phyloP scores from a whole-genome alignment of 768 basidiomycete species.

The Termitomyces sp. region DNA sequence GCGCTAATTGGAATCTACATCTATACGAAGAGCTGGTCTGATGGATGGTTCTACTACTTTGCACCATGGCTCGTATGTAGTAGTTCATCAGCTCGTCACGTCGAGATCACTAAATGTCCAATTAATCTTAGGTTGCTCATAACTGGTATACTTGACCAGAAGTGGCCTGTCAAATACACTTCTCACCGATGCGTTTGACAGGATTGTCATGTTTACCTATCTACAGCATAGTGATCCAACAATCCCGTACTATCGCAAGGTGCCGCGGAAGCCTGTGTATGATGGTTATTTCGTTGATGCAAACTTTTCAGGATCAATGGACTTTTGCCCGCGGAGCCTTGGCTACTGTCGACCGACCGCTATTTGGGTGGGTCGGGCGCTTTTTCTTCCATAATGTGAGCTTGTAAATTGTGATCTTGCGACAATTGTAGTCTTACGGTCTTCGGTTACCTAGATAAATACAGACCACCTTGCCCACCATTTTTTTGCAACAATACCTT shows the following conservation, averaged over 20 bases:
- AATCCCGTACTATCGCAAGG: constrained; percentile 53
- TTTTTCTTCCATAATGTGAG: constrained; percentile 51
- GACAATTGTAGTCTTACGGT: not conserved
- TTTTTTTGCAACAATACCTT: constrained; percentile 53
- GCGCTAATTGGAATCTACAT: constrained; percentile 24
- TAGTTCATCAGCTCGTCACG: not conserved
- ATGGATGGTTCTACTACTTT: constrained; percentile 36
- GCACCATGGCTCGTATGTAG: constrained; percentile 42
- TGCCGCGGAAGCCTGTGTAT: constrained; percentile 1
- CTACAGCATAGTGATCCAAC: constrained; percentile 57
- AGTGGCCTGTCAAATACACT: not conserved
- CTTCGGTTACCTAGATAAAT: constrained; percentile 27
- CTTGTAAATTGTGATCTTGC: not conserved
- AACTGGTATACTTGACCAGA: constrained; percentile 28
- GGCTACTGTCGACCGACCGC: constrained; percentile 53
- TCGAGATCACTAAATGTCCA: not conserved
- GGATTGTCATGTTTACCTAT: constrained; percentile 60
- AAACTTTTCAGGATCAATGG: constrained; percentile 37
- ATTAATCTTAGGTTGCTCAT: constrained; percentile 31
- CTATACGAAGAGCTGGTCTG: constrained; percentile 22
- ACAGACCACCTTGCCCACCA: constrained; percentile 55
- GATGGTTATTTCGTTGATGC: not conserved
- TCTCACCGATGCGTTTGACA: constrained; percentile 11
- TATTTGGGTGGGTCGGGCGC: constrained; percentile 54
- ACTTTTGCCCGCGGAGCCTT: constrained; percentile 56